Base-by-base conservation (phyloP, 352 stramenopile species). In the Globisporangium emineosum region DNA sequence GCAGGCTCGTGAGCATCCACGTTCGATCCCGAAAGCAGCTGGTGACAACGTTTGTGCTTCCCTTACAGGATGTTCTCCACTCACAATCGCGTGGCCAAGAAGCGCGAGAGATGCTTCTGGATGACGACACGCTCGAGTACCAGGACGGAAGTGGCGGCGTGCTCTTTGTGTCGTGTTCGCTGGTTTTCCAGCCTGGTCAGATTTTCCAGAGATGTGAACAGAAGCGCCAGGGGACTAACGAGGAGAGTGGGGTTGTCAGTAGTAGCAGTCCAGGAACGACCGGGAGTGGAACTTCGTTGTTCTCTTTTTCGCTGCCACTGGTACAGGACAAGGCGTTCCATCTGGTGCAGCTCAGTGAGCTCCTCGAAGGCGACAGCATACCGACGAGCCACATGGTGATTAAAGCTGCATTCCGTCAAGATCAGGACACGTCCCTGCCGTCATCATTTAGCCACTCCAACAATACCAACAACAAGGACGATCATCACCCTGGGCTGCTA, bases 31-130 rank as follows among this genome's bases (percentile, higher is more conserved):
- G 56, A 7, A 42, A 67, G n/a, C 62, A 68, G 29, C n/a, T 59
- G 13, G 66, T 77, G 21, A 66, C 69, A 15, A 69, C 68, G 13
- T 78, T 76, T 49, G 76, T 75, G 21, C 77, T 82, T 56, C 76
- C 66, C 2, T 45, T 86, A 17, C 52, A 60, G 23, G 56, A 77
- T 45, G 45, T 66, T 9, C 15, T 66, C 32, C 10, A 60, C 2
- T 42, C 33, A 3, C 9, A 30, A 29, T 27, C 0, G n/a, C n/a
- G 17, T 57, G 30, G 43, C 0, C 29, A 23, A 10, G 19, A 49
- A 17, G 65, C 74, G 43, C 69, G 65, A 21, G 71, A 53, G 17
- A 55, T 86, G 42, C 35, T 73, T 17, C 52, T 86, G 5, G 62
- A 80, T 30, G 62, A 61, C 32, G 73, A 76, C 19, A 73, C 47